Conservation (phyloP, 345 rosid genomes). For the Lenwebbia sp. region DNA sequence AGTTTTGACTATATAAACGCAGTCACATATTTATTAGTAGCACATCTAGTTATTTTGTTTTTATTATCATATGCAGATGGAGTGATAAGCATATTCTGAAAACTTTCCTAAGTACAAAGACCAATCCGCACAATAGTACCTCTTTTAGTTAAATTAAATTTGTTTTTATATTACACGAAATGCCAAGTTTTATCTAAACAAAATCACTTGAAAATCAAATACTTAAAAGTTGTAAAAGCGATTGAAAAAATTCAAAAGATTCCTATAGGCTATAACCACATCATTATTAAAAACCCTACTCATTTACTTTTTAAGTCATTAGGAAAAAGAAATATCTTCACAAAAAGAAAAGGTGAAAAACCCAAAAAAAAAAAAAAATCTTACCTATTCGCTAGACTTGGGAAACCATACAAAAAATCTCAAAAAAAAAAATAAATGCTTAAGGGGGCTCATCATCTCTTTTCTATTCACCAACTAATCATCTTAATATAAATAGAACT, state of each 20-base stretch:
- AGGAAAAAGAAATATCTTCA: background rate
- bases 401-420: background rate
- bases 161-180: background rate
- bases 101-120: background rate
- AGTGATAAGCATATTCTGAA: background rate
- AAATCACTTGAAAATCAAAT: background rate
- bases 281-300: too few species aligned
- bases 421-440: background rate
- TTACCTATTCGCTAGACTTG: background rate
- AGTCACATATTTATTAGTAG: background rate
- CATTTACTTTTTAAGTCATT: background rate
- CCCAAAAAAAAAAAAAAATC: background rate
- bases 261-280: background rate
- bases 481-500: background rate
- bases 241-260: background rate
- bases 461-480: background rate
- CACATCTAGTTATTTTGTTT: background rate
- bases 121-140: background rate
- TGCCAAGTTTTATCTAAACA: background rate
- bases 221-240: background rate
- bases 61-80: background rate
- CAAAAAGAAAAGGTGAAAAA: background rate
- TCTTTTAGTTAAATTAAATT: background rate
- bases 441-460: background rate
- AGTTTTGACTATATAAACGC: background rate